These are phyloP conservation scores for Capronia epimyces DNA, from an alignment of 2,329 filamentous ascomycete species.

Conservation along the genomic window DNA sequence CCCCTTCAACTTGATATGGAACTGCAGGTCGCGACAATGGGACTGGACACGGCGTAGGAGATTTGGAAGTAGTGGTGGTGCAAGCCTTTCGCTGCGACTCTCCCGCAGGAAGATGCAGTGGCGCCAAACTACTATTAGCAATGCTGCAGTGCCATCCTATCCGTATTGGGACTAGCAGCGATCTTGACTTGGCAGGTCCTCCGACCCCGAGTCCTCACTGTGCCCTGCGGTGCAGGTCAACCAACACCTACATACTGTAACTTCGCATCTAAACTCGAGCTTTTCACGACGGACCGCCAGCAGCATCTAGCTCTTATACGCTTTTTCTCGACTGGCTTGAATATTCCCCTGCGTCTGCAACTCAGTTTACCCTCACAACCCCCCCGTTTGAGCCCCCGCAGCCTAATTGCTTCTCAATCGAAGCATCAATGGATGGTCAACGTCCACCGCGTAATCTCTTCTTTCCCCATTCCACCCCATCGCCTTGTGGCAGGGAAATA, in stretches of 20 bases:
- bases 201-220: too few relatives aligned
- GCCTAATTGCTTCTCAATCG: conserved; percentile 6
- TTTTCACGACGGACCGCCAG: background rate
- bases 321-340: background rate
- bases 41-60: background rate
- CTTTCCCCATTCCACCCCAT: background rate
- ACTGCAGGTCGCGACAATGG: background rate
- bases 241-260: too few relatives aligned
- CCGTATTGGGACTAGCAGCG: too few relatives aligned
- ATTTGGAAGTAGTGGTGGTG: background rate
- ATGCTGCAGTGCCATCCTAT: too few relatives aligned
- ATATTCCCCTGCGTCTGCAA: background rate
- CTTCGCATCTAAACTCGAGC: background rate
- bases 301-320: background rate
- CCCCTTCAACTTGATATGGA: background rate
- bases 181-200: too few relatives aligned
- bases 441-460: conserved; percentile 7
- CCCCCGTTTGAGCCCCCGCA: background rate
- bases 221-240: too few relatives aligned
- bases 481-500: background rate
- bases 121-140: too few relatives aligned
- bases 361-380: background rate
- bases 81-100: background rate
- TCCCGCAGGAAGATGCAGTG: background rate
- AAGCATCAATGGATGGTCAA: conserved; percentile 24